Evolutionary conservation across 225 moss, liverwort and hornwort species (phyloP).

Genomic region (Physcomitrellopsis africana): DNA sequence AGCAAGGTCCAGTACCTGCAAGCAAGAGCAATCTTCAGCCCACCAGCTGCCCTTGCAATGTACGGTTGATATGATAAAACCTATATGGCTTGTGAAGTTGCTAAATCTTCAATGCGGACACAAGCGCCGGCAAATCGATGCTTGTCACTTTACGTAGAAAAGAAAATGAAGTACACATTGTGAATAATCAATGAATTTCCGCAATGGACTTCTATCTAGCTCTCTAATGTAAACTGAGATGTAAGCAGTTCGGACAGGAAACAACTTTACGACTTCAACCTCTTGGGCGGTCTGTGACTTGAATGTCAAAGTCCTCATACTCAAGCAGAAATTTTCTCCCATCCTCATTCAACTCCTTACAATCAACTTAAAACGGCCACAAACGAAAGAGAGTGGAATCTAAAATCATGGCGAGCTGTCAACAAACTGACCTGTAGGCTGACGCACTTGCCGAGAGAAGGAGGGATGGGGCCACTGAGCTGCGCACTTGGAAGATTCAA

Average conservation of each 20-base stretch:
- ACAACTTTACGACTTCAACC: not conserved
- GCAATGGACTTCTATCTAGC: too few species aligned
- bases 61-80: not conserved
- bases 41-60: constrained; percentile 8
- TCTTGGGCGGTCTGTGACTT: not conserved
- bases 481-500: constrained; percentile 61
- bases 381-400: constrained; percentile 44
- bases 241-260: not conserved
- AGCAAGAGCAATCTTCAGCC: constrained; percentile 30
- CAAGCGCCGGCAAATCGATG: too few species aligned
- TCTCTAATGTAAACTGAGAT: not conserved
- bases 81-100: not conserved
- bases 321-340: not conserved
- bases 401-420: not conserved
- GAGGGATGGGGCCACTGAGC: constrained; percentile 70
- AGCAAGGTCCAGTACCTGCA: constrained; percentile 61
- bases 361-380: not conserved
- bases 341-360: too few species aligned
- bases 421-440: constrained; percentile 55
- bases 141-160: too few species aligned
- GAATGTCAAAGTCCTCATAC: not conserved
- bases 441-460: constrained; percentile 68
- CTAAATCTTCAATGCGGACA: not conserved
- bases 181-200: too few species aligned
- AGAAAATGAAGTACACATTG: too few species aligned